Percentiles rank a stretch among this genome's conserved stretches.
Conservation (phyloP, 768 basidiomycete genomes). For the Omphalotus guepiniiformis region DNA sequence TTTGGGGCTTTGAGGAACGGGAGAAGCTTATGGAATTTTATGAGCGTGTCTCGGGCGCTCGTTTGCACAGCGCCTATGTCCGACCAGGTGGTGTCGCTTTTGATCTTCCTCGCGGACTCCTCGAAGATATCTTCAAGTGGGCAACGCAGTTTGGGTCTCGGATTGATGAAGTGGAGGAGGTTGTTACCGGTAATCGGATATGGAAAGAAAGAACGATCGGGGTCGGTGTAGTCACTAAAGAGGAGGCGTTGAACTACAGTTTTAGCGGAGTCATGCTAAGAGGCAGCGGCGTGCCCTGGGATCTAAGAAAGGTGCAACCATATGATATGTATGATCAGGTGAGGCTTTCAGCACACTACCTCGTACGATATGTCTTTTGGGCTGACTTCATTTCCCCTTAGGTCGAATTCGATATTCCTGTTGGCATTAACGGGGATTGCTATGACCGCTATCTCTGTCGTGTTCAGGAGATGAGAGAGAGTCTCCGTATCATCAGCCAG, state of each 20-base stretch:
- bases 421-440: conserved; percentile 95
- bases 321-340: conserved; percentile 97
- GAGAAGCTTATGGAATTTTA: conserved; percentile 99
- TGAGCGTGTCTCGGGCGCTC: conserved; percentile 97
- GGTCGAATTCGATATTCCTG: conserved; percentile 98
- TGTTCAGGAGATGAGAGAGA: conserved; percentile 98
- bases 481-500: conserved; percentile 81
- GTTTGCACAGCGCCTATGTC: conserved; percentile 96
- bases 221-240: conserved; percentile 86
- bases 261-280: conserved; percentile 98
- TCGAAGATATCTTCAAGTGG: conserved; percentile 98
- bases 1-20: conserved; percentile 99
- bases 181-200: conserved; percentile 95
- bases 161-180: conserved; percentile 97
- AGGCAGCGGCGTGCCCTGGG: conserved; percentile 93
- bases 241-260: conserved; percentile 86
- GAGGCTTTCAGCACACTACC: too few species aligned
- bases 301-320: conserved; percentile 84
- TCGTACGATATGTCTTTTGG: too few species aligned
- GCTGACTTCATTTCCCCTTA: too few species aligned
- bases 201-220: conserved; percentile 96
- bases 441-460: conserved; percentile 97
- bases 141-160: conserved; percentile 88
- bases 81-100: conserved; percentile 98
- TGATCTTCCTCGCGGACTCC: conserved; percentile 96